These are phyloP conservation scores for Kurtzmaniella natalensis DNA, from an alignment of 1,139 yeast genomes.

Conservation along the genomic window DNA sequence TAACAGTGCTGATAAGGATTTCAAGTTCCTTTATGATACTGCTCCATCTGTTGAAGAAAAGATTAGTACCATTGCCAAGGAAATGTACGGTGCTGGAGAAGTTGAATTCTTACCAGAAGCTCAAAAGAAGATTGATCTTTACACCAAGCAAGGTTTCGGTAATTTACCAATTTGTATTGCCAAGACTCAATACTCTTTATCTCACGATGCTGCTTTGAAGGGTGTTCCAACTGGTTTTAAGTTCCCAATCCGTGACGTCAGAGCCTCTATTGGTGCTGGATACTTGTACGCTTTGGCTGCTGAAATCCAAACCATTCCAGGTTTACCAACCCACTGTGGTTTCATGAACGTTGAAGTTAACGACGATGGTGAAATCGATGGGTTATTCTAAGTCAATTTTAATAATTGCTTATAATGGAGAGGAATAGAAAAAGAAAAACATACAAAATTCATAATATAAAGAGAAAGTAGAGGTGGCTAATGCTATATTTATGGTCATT, in stretches of 20 bases:
- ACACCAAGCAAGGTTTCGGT: conserved; percentile 87
- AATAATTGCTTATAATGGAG: neutral
- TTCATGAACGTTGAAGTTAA: conserved; percentile 96
- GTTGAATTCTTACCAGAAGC: conserved; percentile 88
- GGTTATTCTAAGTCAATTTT: conserved; percentile 61
- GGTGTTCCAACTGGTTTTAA: conserved; percentile 95
- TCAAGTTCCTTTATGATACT: conserved; percentile 71
- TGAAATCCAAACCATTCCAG: conserved; percentile 96
- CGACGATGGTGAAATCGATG: conserved; percentile 91
- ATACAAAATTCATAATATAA: no score
- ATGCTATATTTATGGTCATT: no score
- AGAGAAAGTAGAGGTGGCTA: no score
- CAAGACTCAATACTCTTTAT: conserved; percentile 93
- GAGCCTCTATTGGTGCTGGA: conserved; percentile 96
- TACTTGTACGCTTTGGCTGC: conserved; percentile 96
- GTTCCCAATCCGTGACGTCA: conserved; percentile 91
- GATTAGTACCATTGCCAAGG: conserved; percentile 75
- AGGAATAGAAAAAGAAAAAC: conserved; percentile 1
- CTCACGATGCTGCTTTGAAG: conserved; percentile 89
- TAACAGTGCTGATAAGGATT: conserved; percentile 45
- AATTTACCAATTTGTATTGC: conserved; percentile 95
- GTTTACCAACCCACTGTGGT: conserved; percentile 94
- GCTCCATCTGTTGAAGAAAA: conserved; percentile 75
- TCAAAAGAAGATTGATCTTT: conserved; percentile 73
- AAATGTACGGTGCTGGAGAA: conserved; percentile 92